A percentile compares a stretch with the other conserved stretches of the same genome.
Conservation (phyloP, 306 rosid genomes). For the Dalbergia cochinchinensis region DNA sequence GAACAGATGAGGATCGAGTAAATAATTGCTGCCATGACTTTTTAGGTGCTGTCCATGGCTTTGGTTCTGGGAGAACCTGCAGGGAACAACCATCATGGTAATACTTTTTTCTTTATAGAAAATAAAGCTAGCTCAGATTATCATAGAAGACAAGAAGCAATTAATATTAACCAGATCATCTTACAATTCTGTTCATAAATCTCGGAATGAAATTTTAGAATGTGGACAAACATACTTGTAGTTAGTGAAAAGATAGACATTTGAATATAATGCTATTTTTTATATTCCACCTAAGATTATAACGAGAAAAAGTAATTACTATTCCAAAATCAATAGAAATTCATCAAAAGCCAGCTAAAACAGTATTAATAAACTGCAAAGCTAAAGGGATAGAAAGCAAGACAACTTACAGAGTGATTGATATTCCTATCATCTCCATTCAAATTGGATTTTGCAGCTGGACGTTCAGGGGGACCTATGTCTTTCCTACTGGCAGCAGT, state of each 20-base stretch:
- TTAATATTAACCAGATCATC: conserved; percentile 33
- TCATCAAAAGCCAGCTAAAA: conserved; percentile 11
- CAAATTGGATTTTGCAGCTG: conserved; percentile 60
- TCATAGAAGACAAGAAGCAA: conserved; percentile 23
- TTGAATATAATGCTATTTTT: conserved; percentile 10
- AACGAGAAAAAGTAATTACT: background rate
- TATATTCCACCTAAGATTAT: background rate
- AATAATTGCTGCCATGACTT: conserved; percentile 98
- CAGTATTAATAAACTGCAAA: conserved; percentile 9
- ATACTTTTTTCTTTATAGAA: conserved; percentile 40
- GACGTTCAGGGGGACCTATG: conserved; percentile 66
- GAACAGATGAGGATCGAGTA: conserved; percentile 76
- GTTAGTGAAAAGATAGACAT: conserved; percentile 21
- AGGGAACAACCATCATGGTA: conserved; percentile 50
- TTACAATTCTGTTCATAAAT: conserved; percentile 11
- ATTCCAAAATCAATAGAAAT: conserved; percentile 22
- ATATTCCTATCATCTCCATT: conserved; percentile 75
- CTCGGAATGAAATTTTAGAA: conserved; percentile 9
- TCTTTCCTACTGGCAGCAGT: conserved; percentile 68
- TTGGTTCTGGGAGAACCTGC: conserved; percentile 81
- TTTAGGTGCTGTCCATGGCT: conserved; percentile 74
- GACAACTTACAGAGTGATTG: conserved; percentile 76
- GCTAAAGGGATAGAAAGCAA: conserved; percentile 36
- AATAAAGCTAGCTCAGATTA: background rate
- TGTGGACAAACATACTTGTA: background rate